Conservation (phyloP, 148 eudicot genomes). For the Vaccinium macrocarpon region DNA sequence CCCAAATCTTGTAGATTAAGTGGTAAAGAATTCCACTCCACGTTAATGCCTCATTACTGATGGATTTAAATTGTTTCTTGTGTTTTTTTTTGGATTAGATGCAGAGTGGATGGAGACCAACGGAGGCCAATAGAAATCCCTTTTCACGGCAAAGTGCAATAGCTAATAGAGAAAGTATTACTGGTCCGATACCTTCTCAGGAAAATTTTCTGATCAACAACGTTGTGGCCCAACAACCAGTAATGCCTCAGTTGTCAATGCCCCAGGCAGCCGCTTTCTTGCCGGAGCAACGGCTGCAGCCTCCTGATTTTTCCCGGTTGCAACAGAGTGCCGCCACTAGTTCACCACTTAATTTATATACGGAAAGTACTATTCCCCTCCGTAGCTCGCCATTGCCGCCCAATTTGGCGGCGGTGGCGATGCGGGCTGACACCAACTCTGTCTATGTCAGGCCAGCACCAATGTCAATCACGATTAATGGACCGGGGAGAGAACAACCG, state of each 20-base stretch:
- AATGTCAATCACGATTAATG: not conserved
- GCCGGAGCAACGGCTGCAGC: slow-evolving; percentile 5
- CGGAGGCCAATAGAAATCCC: slow-evolving; percentile 53
- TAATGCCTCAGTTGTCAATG: slow-evolving; percentile 14
- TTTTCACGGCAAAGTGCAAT: slow-evolving; percentile 47
- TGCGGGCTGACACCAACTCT: not conserved
- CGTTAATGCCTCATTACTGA: not conserved
- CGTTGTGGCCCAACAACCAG: slow-evolving; percentile 14
- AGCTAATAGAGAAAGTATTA: slow-evolving; percentile 14
- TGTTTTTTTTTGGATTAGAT: slow-evolving; percentile 7
- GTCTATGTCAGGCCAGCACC: slow-evolving; percentile 11
- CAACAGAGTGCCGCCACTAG: slow-evolving; percentile 1
- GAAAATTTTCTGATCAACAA: slow-evolving; percentile 17
- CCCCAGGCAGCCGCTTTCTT: slow-evolving; percentile 16
- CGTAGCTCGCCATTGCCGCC: not conserved
- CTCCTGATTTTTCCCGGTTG: not conserved
- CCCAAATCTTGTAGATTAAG: not conserved
- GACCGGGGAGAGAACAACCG: not conserved
- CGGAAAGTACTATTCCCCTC: not conserved
- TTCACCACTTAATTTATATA: not conserved
- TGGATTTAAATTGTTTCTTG: slow-evolving; percentile 7
- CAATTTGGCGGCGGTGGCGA: not conserved
- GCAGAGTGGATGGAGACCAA: slow-evolving; percentile 68
- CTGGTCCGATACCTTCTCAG: slow-evolving; percentile 22
- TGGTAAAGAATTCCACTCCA: not conserved